Evolutionary conservation across 2,329 filamentous ascomycete species (phyloP), one percentile per base, ranked within the genome.

Genomic region (Clarireedia paspali): DNA sequence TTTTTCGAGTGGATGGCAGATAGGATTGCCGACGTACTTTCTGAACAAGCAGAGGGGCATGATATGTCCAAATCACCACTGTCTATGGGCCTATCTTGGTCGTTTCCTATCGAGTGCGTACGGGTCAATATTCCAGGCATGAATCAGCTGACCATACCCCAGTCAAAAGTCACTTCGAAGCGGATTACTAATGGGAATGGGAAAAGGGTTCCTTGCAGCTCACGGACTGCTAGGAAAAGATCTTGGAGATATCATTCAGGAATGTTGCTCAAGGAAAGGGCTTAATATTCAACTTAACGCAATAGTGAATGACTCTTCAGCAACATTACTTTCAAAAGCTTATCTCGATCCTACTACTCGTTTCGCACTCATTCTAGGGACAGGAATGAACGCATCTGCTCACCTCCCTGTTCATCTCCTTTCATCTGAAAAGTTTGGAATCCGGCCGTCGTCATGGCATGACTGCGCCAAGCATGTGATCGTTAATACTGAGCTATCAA

Each of bases 1-100:
- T 86, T 87, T 64, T 88, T 87, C 62, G 77, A 83, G 66, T 88
- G 84, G 84, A 84, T 87, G 77, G 83, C 83, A 0, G 72, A 74
- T 44, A 77, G 75, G 60, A 83, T 87, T 62, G 67, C 73, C 51
- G 78, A 84, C 49, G 82, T 81, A 1, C 70, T 87, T 10, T 69
- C 72, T 6, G 71, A 72, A 45, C 76, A 75, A 17, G 64, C 73
- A 23, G 70, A 72, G 46, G 67, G 62, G 45, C 65, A 69, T 5
- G 71, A 73, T 24, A 68, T 72, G 34, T 63, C 60, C 9, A 50
- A 62, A 24, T 47, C 54, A 2, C 75, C 78, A 27, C 70, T 87
- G 51, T 77, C 77, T 7, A 74, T 85, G 71, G 83, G 83, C 1
- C 68, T 87, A 59, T 81, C 84, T 5, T 87, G 84, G 83, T 87